Percentiles rank a stretch among this genome's conserved stretches.
These are phyloP conservation scores for Quercus wislizeni DNA, from an alignment of 306 rosid genomes.

Conservation along the genomic window DNA sequence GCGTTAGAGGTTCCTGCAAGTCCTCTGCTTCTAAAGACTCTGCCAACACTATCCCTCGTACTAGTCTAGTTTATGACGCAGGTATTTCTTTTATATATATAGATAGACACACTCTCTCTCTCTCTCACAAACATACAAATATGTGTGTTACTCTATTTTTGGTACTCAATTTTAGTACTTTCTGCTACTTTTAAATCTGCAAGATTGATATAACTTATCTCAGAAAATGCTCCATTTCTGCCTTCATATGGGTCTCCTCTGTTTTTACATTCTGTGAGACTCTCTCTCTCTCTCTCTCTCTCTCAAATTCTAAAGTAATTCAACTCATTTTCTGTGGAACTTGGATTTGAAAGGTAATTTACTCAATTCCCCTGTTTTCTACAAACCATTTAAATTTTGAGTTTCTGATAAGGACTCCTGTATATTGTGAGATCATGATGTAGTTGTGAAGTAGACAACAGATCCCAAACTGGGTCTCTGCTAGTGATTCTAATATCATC, in stretches of 20 bases:
- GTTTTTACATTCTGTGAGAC: constrained; percentile 6
- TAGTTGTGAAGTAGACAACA: constrained; percentile 9
- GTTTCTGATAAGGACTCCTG: neutral
- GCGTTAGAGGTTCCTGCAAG: constrained; percentile 79
- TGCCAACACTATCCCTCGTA: constrained; percentile 81
- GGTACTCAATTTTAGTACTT: neutral
- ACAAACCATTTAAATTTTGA: neutral
- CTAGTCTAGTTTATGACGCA: constrained; percentile 89
- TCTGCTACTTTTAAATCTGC: neutral
- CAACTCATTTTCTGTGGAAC: neutral
- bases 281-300: constrained; percentile 6
- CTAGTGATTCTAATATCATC: neutral
- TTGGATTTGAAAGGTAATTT: constrained; percentile 16
- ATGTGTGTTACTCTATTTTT: neutral
- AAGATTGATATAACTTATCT: constrained; percentile 9
- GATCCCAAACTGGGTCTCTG: constrained; percentile 30
- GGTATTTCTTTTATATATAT: constrained; percentile 34
- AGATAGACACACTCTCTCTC: too few species aligned
- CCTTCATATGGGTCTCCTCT: constrained; percentile 14
- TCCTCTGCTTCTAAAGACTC: constrained; percentile 74
- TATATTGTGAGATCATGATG: neutral
- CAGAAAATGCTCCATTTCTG: constrained; percentile 20
- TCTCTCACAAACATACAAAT: too few species aligned
- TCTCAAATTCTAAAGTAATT: neutral
- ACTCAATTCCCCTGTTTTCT: neutral